Base-by-base conservation (phyloP, 2,329 filamentous ascomycete genomes). In the Sarocladiaceae sp. region DNA sequence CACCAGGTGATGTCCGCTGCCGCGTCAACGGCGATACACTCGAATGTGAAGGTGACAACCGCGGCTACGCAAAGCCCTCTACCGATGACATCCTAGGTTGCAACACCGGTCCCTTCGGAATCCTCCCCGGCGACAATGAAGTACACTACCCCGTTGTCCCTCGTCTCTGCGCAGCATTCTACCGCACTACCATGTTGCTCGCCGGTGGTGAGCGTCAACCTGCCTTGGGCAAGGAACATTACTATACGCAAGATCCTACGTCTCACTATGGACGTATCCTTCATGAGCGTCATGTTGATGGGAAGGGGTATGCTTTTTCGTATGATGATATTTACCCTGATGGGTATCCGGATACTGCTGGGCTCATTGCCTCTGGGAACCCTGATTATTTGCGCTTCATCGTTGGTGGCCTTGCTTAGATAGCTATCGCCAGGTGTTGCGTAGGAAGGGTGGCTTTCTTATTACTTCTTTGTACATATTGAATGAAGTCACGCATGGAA, bases 261-360 rank as follows among this genome's bases (percentile, higher is more conserved):
- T 73, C 67, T 58, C 82, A 86, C 61, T 87, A 85, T 61, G 70
- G 78, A 26, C 71, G 80, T 8, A 71, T 87, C 35, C 74, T 87
- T 2, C 84, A 87, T 64, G 65, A 74, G 33, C 73, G 79, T 48
- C 81, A 85, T 66, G 61, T 75, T 4, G 82, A 86, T 62, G 76
- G 76, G 1, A 69, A 72, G 40, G 84, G 84, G 0, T 88, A 88
- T 61, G 78, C 81, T 0, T 88, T 87, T 60, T 74, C 84, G 0
- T 88, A 86, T 58, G 84, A 88, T 59, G 84, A 88, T 61, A 84
- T 88, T 17, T 79, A 80, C 52, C 77, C 82, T 0, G 70, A 74
- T 54, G 79, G 75, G 17, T 72, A 75, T 25, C 68, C 74, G 56
- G 80, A 86, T 61, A 77, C 79, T 3, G 70, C 70, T 1, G 70